Base-by-base conservation (phyloP, 257 asterid species). In the Linderniella brevidens region DNA sequence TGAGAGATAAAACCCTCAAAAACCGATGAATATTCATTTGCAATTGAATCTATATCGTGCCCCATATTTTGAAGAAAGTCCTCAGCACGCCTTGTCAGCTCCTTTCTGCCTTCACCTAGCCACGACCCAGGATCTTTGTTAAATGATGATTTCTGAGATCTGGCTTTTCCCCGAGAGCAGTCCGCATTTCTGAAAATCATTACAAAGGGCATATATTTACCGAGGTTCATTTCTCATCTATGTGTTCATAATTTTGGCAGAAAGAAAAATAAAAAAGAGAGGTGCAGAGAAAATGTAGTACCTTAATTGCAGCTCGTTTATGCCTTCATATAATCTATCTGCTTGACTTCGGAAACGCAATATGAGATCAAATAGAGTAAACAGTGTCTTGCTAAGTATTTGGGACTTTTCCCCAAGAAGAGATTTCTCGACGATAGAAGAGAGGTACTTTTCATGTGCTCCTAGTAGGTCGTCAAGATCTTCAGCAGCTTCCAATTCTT, bases 71-170 rank as follows among this genome's bases (percentile, higher is more conserved):
- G 66, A 37, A 90, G 82, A 63, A 85, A 86, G 16, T 90, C 96
- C 55, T 83, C 86, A 12, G 86, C 94, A 35, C 94, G 93, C 59
- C 50, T 76, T 56, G 93, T 85, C 57, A 77, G 46, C 46, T 78
- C 96, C 64, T 81, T 90, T 76, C 94, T 73, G 62, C 96, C 99
- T 75, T 81, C 96, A 57, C 86, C 96, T 41, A 81, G 84, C 94
- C 90, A 71, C 32, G 92, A 64, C 37, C 82, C 93, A 50, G 79
- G 72, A 53, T 69, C 52, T 72, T 50, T 82, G 45, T 72, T 71
- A 48, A 67, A 71, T 56, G 79, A 50, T 58, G 73, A 51, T 58
- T 67, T 69, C 66, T 40, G 70, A 49, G 66, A 42, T 62, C 73
- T 73, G 64, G 64, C 65, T 54, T 67, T 68, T 57, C 62, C 86